A percentile compares a stretch with the other conserved stretches of the same genome.
Conservation (phyloP, 1,139 yeast genomes). For the Zygosaccharomyces pseudobailii region DNA sequence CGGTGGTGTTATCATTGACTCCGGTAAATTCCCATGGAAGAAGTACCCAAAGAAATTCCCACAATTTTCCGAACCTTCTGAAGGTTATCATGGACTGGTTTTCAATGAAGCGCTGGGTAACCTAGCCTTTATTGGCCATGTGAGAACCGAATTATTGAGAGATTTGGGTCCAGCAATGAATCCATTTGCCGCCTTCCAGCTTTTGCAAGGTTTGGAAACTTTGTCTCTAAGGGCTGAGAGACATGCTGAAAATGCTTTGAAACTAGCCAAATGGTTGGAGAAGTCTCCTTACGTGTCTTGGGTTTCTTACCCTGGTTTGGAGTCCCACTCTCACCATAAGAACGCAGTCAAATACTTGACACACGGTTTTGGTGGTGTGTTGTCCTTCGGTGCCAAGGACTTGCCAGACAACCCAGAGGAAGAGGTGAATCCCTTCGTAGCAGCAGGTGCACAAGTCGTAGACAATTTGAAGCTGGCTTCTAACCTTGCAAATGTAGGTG, state of each 20-base stretch:
- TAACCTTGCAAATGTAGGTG: conserved; percentile 95
- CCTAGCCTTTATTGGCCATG: conserved; percentile 75
- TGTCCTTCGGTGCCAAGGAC: conserved; percentile 83
- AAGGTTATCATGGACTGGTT: conserved; percentile 86
- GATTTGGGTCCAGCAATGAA: conserved; percentile 87
- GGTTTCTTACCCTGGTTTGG: conserved; percentile 91
- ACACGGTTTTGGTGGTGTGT: conserved; percentile 78
- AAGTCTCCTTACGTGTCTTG: conserved; percentile 66
- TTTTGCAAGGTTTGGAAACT: conserved; percentile 90
- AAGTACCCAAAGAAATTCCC: conserved; percentile 84
- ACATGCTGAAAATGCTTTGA: conserved; percentile 79
- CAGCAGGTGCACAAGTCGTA: conserved; percentile 76
- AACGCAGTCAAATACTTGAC: conserved; percentile 75
- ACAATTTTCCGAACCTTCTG: conserved; percentile 84
- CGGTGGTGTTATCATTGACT: conserved; percentile 86
- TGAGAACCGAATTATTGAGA: conserved; percentile 81
- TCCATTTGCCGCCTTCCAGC: conserved; percentile 84
- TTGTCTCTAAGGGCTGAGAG: conserved; percentile 90
- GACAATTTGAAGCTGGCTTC: conserved; percentile 80
- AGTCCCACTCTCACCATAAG: conserved; percentile 76
- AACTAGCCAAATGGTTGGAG: conserved; percentile 74
- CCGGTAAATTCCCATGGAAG: conserved; percentile 90
- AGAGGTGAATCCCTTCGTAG: conserved; percentile 53
- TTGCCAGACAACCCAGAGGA: conserved; percentile 40
- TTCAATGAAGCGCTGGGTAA: conserved; percentile 79